Evolutionary conservation across 1,284 basidiomycete species (phyloP).

Genomic region (Sparassis latifolia): DNA sequence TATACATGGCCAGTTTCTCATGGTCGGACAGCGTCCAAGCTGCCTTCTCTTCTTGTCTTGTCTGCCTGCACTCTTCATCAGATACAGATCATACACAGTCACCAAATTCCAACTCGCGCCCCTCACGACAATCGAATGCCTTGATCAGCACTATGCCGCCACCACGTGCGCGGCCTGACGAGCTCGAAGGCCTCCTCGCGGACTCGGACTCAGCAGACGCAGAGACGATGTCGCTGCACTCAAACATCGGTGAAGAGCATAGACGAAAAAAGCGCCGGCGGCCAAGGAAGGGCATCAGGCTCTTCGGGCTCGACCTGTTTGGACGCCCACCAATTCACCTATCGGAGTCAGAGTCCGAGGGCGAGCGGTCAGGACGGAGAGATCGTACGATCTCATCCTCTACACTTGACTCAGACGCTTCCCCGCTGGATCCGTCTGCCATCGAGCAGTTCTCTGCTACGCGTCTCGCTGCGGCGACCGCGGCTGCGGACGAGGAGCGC

Average conservation of each 20-base stretch:
- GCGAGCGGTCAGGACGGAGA: slow-evolving; percentile 10
- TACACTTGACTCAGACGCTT: slow-evolving; percentile 62
- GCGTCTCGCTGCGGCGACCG: slow-evolving; percentile 28
- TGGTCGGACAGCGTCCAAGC: slow-evolving; percentile 55
- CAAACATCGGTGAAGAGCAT: slow-evolving; percentile 42
- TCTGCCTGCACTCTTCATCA: slow-evolving; percentile 38
- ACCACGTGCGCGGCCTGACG: slow-evolving; percentile 42
- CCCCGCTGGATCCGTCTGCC: slow-evolving; percentile 47
- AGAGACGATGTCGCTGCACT: slow-evolving; percentile 60
- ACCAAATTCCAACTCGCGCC: slow-evolving; percentile 15
- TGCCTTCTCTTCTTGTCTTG: slow-evolving; percentile 49
- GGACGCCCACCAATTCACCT: slow-evolving; percentile 53
- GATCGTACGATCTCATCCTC: slow-evolving; percentile 32
- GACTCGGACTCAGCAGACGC: slow-evolving; percentile 45
- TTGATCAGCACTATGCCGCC: slow-evolving; percentile 27
- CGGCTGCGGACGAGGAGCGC: slow-evolving; percentile 34
- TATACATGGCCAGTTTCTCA: slow-evolving; percentile 34
- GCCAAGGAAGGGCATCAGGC: slow-evolving; percentile 35
- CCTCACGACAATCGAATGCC: slow-evolving; percentile 11
- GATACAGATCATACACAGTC: slow-evolving; percentile 19
- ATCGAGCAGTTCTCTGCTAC: slow-evolving; percentile 43
- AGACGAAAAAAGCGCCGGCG: slow-evolving; percentile 29
- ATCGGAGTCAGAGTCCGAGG: slow-evolving; percentile 45
- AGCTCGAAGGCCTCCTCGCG: slow-evolving; percentile 53
- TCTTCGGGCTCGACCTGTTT: slow-evolving; percentile 62